These are phyloP conservation scores for Cyberlindnera samutprakarnensis DNA, from an alignment of 805 yeast species.

Conservation along the genomic window DNA sequence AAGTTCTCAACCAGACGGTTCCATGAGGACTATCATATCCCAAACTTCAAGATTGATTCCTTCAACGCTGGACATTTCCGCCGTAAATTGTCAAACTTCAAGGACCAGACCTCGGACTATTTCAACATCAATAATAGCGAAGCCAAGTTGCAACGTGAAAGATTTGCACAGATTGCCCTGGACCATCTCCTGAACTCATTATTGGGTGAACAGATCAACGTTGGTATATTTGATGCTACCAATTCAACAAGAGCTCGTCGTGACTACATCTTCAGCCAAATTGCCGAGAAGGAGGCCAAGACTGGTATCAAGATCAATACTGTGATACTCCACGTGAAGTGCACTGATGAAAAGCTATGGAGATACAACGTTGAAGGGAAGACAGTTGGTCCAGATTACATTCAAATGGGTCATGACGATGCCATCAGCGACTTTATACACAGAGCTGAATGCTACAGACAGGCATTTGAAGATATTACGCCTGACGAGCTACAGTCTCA, in stretches of 20 bases:
- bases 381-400: conserved; percentile 55
- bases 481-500: conserved; percentile 23
- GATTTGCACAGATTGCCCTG: conserved; percentile 45
- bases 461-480: conserved; percentile 31
- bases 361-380: conserved; percentile 59
- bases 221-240: conserved; percentile 56
- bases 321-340: conserved; percentile 51
- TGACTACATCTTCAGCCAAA: conserved; percentile 14
- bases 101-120: conserved; percentile 31
- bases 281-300: conserved; percentile 15
- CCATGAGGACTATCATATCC: conserved; percentile 4
- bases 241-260: conserved; percentile 43
- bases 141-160: conserved; percentile 37
- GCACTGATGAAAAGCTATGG: conserved; percentile 43
- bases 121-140: conserved; percentile 37
- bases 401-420: conserved; percentile 38
- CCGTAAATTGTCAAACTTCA: conserved; percentile 32
- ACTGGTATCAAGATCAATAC: conserved; percentile 34
- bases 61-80: conserved; percentile 74
- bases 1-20: conserved; percentile 37
- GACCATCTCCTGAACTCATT: conserved; percentile 37
- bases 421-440: conserved; percentile 55
- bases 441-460: conserved; percentile 45
- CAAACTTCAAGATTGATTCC: conserved; percentile 30
- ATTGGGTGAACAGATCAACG: conserved; percentile 34